Base-by-base conservation (phyloP, 2,329 filamentous ascomycete genomes). In the Macrophomina phaseolina region DNA sequence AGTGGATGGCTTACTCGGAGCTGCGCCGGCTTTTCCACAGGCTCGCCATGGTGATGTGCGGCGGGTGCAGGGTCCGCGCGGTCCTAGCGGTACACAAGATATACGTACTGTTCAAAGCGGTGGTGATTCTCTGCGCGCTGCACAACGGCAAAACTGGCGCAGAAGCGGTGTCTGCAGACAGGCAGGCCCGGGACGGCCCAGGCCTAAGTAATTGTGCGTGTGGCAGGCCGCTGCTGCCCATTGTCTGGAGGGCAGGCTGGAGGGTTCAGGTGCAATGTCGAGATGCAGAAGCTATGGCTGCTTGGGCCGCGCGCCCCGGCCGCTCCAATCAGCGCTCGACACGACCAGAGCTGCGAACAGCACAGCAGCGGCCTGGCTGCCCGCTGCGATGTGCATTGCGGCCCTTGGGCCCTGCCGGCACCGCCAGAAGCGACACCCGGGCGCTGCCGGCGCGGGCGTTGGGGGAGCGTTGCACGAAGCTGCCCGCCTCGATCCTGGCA, bases 21-120 rank as follows among this genome's bases (percentile, higher is more conserved):
- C 76, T 79, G 70, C 74, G 73, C 67, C 72, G 72, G 69, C 75
- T 76, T 70, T 75, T 75, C 68, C 75, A 75, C 76, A 77, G 77
- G 73, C 75, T 78, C 70, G 76, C 75, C 77, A 79, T 79, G 71
- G 70, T 70, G 68, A 68, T 55, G 60, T 65, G 51, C 63, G 63
- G 52, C 63, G 51, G 42, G 52, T 65, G 40, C 30, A 52, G 63
- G 52, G 38, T 67, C 60, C 28, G 62, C 40, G 38, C 53, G 49
- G 42, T 51, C 48, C 40, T 42, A 42, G 58, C 53, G 60, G 28
- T 48, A 55, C 51, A 53, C 42, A 45, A 36, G 23, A 62, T 49
- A 62, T 40, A 62, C 58, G 58, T 38, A 49, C 58, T 49, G 56
- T n/a, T 36, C 42, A 46, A 23, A 23, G 40, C 46, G 56, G 48